Evolutionary conservation across 2,329 filamentous ascomycete species (phyloP).

Genomic region (Phialophora expanda): DNA sequence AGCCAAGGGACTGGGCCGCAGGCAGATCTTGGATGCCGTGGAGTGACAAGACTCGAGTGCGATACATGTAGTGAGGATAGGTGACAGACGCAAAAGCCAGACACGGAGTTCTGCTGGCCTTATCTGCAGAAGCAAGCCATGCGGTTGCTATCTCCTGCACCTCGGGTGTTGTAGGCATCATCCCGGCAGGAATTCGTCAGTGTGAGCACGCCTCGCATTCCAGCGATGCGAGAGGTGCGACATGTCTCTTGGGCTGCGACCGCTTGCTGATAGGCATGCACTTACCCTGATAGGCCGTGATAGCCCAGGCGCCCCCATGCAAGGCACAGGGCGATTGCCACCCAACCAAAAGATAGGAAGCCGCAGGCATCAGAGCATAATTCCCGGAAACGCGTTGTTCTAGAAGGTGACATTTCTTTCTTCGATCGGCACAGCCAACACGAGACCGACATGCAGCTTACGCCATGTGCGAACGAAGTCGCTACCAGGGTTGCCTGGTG

Average conservation of each 20-base stretch:
- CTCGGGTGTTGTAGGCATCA: slow-evolving; percentile 7
- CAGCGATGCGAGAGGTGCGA: slow-evolving; percentile 20
- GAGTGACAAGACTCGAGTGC: background rate
- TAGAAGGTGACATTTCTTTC: slow-evolving; percentile 33
- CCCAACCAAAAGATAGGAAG: slow-evolving; percentile 23
- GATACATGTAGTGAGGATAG: background rate
- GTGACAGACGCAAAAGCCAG: background rate
- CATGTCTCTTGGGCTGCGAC: background rate
- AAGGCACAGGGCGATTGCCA: slow-evolving; percentile 27
- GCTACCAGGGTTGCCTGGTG: background rate
- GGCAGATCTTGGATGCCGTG: background rate
- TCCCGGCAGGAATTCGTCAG: slow-evolving; percentile 1
- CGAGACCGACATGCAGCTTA: slow-evolving; percentile 9
- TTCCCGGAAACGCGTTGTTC: slow-evolving; percentile 27
- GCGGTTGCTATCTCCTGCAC: slow-evolving; percentile 10
- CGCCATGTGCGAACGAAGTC: background rate
- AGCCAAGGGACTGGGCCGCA: background rate
- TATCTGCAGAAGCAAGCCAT: slow-evolving; percentile 11
- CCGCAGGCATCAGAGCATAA: background rate
- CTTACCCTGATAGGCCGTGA: slow-evolving; percentile 2
- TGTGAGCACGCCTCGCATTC: slow-evolving; percentile 17
- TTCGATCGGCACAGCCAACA: slow-evolving; percentile 16
- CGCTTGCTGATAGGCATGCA: slow-evolving; percentile 9
- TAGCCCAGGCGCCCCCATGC: slow-evolving; percentile 22
- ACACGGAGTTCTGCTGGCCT: background rate